phyloP scores from a whole-genome alignment of 257 asterid genomes.

The Ilex aquifolium region DNA sequence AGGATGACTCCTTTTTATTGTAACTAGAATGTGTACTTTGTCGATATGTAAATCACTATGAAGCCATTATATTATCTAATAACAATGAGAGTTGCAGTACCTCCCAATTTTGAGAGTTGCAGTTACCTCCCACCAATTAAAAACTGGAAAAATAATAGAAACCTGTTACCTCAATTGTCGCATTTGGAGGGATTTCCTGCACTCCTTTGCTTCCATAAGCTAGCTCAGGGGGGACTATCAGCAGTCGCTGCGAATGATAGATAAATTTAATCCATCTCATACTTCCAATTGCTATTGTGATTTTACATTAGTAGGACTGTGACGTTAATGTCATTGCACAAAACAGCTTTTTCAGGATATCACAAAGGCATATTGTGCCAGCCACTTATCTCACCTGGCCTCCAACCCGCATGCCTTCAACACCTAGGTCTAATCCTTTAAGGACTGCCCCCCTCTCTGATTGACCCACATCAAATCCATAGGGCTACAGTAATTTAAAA shows the following conservation, averaged over 20 bases:
- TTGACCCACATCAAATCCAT: conserved; percentile 91
- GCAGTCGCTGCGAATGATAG: conserved; percentile 58
- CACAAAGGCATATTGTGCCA: conserved; percentile 2
- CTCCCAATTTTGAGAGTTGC: no score
- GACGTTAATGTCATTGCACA: background rate
- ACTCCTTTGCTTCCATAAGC: conserved; percentile 96
- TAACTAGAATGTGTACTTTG: no score
- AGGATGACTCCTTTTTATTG: no score
- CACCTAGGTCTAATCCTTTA: conserved; percentile 92
- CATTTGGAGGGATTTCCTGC: conserved; percentile 97
- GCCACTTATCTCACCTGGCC: conserved; percentile 67
- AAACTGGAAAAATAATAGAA: background rate
- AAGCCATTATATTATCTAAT: no score
- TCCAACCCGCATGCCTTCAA: conserved; percentile 93
- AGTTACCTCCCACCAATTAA: no score
- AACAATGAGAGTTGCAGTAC: no score
- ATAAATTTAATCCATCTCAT: conserved; percentile 3
- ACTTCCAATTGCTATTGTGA: background rate
- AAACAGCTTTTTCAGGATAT: background rate
- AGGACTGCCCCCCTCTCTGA: conserved; percentile 85
- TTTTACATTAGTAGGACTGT: background rate
- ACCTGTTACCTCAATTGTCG: conserved; percentile 76
- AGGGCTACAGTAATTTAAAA: conserved; percentile 49
- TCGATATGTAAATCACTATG: background rate
- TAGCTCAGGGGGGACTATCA: conserved; percentile 89